Conservation (phyloP, 495 filamentous ascomycete species). For the Aspergillus bertholletiae region DNA sequence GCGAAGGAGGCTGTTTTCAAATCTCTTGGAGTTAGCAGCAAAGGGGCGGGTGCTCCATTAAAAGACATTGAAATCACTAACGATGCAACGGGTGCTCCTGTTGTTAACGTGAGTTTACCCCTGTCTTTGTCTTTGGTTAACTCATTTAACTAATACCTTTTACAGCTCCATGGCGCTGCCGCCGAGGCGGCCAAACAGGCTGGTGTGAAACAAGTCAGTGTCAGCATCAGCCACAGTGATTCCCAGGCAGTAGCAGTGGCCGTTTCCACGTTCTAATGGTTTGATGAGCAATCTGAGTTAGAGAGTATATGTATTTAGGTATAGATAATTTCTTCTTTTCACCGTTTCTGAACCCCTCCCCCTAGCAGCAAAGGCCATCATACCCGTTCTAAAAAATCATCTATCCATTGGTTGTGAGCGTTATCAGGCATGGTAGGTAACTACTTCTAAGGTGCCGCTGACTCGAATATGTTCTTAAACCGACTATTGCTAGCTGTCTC, state of each 20-base stretch:
- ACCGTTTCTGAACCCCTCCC: no score
- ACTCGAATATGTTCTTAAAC: no score
- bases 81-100: constrained; percentile 76
- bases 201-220: constrained; percentile 79
- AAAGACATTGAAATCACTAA: constrained; percentile 91
- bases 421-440: no score
- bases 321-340: not conserved
- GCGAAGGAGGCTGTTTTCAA: constrained; percentile 99
- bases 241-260: constrained; percentile 90
- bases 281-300: constrained; percentile 8
- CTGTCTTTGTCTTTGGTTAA: not conserved
- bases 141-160: constrained; percentile 34
- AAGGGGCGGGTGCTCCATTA: constrained; percentile 83
- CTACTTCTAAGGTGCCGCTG: no score
- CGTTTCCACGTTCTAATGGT: constrained; percentile 63
- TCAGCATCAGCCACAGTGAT: constrained; percentile 94
- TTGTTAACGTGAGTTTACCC: constrained; percentile 69
- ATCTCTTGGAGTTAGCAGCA: constrained; percentile 80
- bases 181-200: constrained; percentile 74
- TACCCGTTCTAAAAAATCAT: no score
- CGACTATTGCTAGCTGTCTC: no score
- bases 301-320: constrained; percentile 6
- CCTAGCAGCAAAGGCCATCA: no score
- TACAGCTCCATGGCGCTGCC: constrained; percentile 76
- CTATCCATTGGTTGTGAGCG: no score